Evolutionary conservation across 2,329 filamentous ascomycete genomes (phyloP), one percentile per base, ranked within the genome.

Genomic region (Penicillium brevicompactum): DNA sequence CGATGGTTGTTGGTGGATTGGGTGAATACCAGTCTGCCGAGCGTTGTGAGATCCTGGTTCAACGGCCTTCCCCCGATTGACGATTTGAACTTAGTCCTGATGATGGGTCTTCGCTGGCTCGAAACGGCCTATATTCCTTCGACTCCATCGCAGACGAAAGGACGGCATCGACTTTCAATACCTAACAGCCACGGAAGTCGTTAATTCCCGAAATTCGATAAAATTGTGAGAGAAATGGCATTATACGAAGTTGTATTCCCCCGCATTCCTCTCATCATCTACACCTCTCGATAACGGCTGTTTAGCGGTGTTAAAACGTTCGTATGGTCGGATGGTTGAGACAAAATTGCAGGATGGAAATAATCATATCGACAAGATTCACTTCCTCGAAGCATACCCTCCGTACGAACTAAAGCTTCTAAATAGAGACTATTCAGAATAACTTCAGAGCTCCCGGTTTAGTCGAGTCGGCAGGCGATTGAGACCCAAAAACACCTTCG

Each of bases 371-470:
- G 21, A 47, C 21, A 52, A 58, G 16, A 24, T 49, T 52, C n/a
- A n/a, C n/a, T n/a, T n/a, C n/a, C n/a, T n/a, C n/a, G n/a, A n/a
- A n/a, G n/a, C n/a, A n/a, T 46, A 42, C 49, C 49, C 16, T 21
- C 37, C 49, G 43, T 22, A 3, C 34, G 8, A 11, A 14, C 4
- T 4, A 9, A 53, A 16, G 34, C 50, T 8, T 53, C 31, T 11
- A 41, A 56, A 42, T 16, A 21, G 14, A 56, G 9, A 53, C 44
- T 41, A 57, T 57, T 34, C 16, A 48, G 40, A 54, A 57, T 57
- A 46, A 27, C 22, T 57, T 57, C 27, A 24, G 16, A 21, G 46
- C 30, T 42, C n/a, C 42, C 54, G 43, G 47, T 54, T 1, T 30
- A 37, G 32, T 37, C 8, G 6, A 10, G 32, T 46, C 47, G 24